Evolutionary conservation across 148 eudicot species (phyloP).

Genomic region (Cornus suecica): DNA sequence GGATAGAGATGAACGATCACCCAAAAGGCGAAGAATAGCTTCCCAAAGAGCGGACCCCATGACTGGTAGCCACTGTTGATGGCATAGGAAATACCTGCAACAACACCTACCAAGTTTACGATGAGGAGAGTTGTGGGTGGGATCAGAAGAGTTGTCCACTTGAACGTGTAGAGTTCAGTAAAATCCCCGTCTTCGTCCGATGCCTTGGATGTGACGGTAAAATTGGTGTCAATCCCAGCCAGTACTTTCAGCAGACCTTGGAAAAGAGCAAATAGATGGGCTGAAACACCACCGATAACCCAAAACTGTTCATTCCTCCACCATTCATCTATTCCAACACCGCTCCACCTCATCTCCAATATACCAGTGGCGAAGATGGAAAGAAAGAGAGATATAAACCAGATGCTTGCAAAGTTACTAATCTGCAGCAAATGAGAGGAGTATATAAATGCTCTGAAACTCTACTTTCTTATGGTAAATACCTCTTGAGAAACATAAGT

Average conservation of each 20-base stretch:
- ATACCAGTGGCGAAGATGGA: constrained; percentile 74
- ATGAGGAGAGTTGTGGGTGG: constrained; percentile 79
- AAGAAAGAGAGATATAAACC: constrained; percentile 67
- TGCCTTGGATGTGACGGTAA: constrained; percentile 78
- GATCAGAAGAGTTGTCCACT: constrained; percentile 77
- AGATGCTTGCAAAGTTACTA: constrained; percentile 64
- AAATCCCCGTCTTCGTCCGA: constrained; percentile 72
- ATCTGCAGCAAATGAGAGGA: constrained; percentile 38
- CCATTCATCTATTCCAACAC: constrained; percentile 78
- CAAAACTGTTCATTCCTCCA: constrained; percentile 89
- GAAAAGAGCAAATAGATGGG: constrained; percentile 73
- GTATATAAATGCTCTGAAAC: neutral
- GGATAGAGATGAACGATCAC: constrained; percentile 80
- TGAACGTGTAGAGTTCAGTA: constrained; percentile 73
- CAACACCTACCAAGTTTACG: constrained; percentile 68
- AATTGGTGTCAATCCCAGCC: constrained; percentile 75
- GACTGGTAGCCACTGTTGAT: constrained; percentile 81
- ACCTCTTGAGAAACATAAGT: neutral
- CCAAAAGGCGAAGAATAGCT: constrained; percentile 76
- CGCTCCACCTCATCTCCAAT: constrained; percentile 81
- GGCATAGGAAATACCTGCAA: constrained; percentile 69
- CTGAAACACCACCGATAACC: constrained; percentile 81
- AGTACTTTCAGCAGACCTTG: constrained; percentile 78
- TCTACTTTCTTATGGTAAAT: neutral
- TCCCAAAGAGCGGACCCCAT: constrained; percentile 82